Conservation (phyloP, 179 eudicot genomes). For the Monotropa hypopitys region DNA sequence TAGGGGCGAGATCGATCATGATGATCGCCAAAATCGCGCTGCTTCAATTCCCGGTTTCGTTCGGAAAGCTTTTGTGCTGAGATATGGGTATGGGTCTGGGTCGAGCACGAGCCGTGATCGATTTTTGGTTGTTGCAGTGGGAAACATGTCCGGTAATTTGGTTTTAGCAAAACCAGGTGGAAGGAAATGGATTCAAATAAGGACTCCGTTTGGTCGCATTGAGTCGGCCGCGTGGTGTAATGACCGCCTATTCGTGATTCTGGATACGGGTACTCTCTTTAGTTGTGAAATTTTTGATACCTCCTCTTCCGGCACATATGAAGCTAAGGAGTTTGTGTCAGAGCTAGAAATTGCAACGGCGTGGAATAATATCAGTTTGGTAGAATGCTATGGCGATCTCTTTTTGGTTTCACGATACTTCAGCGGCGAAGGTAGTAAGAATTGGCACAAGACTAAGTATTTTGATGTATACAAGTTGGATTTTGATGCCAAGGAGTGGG, state of each 20-base stretch:
- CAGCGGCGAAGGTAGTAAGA: background rate
- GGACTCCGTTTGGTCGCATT: constrained; percentile 13
- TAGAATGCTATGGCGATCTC: constrained; percentile 9
- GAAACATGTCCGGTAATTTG: constrained; percentile 11
- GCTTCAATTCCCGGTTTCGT: constrained; percentile 13
- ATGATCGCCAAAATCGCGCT: constrained; percentile 9
- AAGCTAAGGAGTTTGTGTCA: constrained; percentile 5
- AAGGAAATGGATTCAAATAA: constrained; percentile 11
- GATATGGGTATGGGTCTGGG: background rate
- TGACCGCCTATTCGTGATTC: background rate
- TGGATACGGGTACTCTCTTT: constrained; percentile 1
- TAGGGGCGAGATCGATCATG: constrained; percentile 10
- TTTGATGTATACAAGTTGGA: constrained; percentile 9
- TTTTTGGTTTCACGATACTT: constrained; percentile 8
- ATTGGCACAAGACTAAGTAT: constrained; percentile 4
- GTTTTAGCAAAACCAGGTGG: constrained; percentile 13
- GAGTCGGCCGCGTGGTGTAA: constrained; percentile 14
- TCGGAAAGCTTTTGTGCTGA: constrained; percentile 10
- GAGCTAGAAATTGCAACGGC: background rate
- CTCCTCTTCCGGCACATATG: background rate
- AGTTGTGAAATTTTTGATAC: background rate
- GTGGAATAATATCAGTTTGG: constrained; percentile 8
- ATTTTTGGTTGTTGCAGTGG: constrained; percentile 5
- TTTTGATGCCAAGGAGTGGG: constrained; percentile 8
- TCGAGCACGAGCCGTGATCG: background rate